Percentiles rank a stretch among this genome's conserved stretches.
Evolutionary conservation across 371 early-diverging fungal genomes (phyloP).

Genomic region (Nosema granulosis): DNA sequence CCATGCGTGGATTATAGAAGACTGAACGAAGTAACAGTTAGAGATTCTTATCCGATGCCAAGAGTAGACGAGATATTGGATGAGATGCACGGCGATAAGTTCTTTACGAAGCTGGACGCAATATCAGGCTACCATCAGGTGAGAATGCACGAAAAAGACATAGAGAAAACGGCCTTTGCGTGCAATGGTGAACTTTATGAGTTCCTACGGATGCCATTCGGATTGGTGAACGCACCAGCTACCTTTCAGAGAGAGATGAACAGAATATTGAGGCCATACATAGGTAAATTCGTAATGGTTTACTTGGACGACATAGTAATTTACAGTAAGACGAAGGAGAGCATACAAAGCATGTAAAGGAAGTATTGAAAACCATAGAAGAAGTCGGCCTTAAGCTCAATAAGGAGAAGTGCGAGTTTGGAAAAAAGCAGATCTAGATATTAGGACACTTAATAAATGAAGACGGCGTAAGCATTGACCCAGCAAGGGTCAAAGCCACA

Average conservation of each 20-base stretch:
- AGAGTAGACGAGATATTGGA: neutral
- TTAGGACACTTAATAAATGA: constrained; percentile 19
- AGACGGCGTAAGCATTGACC: constrained; percentile 3
- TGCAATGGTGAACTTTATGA: constrained; percentile 1
- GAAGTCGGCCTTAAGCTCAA: constrained; percentile 2
- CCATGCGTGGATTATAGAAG: neutral
- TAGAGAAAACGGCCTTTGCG: neutral
- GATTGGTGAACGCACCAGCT: constrained; percentile 21
- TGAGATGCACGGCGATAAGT: neutral
- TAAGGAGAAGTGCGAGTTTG: constrained; percentile 9
- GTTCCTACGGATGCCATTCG: constrained; percentile 22
- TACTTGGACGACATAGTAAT: constrained; percentile 45
- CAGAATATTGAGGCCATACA: constrained; percentile 12
- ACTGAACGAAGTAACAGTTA: neutral
- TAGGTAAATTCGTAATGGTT: neutral
- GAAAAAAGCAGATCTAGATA: constrained; percentile 27
- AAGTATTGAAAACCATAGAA: neutral
- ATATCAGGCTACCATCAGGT: neutral
- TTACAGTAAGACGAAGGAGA: constrained; percentile 15
- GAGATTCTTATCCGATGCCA: neutral
- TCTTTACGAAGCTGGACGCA: neutral
- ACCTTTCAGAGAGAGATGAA: constrained; percentile 26
- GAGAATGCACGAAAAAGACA: neutral
- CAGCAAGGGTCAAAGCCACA: constrained; percentile 4
- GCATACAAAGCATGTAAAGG: constrained; percentile 16